Evolutionary conservation across 164 flowering plant genomes (phyloP).

Genomic region (Nelumbo lutea): DNA sequence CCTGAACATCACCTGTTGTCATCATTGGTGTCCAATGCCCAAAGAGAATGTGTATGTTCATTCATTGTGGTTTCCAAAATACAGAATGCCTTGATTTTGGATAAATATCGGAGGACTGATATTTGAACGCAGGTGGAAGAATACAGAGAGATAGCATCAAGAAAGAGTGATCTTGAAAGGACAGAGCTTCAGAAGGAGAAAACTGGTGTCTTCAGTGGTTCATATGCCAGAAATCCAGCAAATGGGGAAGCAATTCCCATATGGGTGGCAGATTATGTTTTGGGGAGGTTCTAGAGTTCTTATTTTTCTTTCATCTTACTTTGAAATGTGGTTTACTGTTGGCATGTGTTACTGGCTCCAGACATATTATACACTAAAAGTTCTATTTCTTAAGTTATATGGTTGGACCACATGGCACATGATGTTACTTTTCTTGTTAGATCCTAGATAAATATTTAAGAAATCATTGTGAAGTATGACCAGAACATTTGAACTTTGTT

Average conservation of each 20-base stretch:
- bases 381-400: background rate
- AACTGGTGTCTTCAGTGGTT: conserved; percentile 87
- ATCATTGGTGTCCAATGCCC: conserved; percentile 48
- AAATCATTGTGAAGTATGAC: conserved; percentile 1
- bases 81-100: background rate
- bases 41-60: conserved; percentile 55
- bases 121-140: conserved; percentile 72
- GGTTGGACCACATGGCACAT: conserved; percentile 1
- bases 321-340: background rate
- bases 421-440: background rate
- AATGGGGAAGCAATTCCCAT: conserved; percentile 84
- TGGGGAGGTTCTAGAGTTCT: conserved; percentile 60
- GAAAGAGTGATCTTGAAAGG: conserved; percentile 95
- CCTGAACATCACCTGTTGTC: conserved; percentile 78
- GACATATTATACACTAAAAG: background rate
- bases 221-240: conserved; percentile 86
- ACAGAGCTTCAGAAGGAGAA: conserved; percentile 98
- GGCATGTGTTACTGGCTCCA: background rate
- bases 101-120: conserved; percentile 17
- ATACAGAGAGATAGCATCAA: conserved; percentile 70
- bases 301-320: no score
- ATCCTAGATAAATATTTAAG: background rate
- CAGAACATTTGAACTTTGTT: background rate
- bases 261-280: conserved; percentile 98
- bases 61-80: conserved; percentile 10